A percentile compares a stretch with the other conserved stretches of the same genome.
Conservation (phyloP, 306 rosid genomes). For the Dalbergia cultrata region DNA sequence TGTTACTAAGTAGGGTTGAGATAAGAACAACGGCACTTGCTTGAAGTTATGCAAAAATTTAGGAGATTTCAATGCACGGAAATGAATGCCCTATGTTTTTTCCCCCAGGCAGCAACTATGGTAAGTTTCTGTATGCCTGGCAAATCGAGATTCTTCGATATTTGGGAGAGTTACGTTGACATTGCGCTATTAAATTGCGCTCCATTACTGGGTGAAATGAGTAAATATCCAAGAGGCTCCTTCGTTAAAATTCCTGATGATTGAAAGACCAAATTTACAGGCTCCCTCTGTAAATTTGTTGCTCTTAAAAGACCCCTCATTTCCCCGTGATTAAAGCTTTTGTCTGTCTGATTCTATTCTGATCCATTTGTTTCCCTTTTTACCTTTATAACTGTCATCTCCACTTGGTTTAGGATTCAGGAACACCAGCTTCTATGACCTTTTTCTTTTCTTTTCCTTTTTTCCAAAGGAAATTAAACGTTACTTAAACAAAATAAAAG, state of each 20-base stretch:
- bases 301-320: conserved; percentile 14
- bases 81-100: neutral
- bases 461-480: no score
- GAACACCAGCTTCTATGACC: conserved; percentile 20
- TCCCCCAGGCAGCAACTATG: neutral
- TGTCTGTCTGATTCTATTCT: conserved; percentile 17
- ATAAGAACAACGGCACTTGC: neutral
- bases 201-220: neutral
- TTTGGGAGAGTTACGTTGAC: neutral
- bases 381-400: conserved; percentile 43
- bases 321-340: conserved; percentile 45
- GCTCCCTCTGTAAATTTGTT: conserved; percentile 45
- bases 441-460: no score
- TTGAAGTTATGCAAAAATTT: neutral
- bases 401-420: conserved; percentile 36
- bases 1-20: no score
- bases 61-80: neutral
- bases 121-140: no score
- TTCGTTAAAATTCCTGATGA: conserved; percentile 40
- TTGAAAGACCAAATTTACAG: conserved; percentile 47
- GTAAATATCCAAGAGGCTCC: conserved; percentile 43
- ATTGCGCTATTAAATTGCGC: conserved; percentile 35
- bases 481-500: no score
- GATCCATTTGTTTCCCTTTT: conserved; percentile 15
- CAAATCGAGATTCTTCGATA: no score